Evolutionary conservation across 2,329 filamentous ascomycete genomes (phyloP).

Genomic region (Microsporum audouinii): DNA sequence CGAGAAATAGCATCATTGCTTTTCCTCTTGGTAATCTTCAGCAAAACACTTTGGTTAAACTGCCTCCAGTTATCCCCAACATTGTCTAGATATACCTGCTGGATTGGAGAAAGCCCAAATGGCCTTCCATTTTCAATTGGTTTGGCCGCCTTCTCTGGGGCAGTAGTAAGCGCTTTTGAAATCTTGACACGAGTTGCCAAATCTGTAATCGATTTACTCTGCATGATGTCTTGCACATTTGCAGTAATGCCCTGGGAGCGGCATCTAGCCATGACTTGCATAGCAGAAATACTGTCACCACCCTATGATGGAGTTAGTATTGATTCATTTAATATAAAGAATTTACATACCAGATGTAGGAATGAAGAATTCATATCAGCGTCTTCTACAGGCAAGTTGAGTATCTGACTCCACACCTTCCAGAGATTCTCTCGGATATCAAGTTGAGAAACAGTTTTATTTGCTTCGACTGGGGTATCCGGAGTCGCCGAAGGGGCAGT

Average conservation of each 20-base stretch:
- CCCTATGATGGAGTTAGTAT: constrained; percentile 13
- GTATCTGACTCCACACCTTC: constrained; percentile 17
- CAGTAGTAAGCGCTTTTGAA: background rate
- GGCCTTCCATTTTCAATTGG: constrained; percentile 7
- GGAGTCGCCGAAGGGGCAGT: background rate
- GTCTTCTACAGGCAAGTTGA: constrained; percentile 14
- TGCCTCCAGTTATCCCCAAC: constrained; percentile 13
- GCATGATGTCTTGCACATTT: constrained; percentile 16
- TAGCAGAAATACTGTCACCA: constrained; percentile 22
- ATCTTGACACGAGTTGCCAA: constrained; percentile 7
- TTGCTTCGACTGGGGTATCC: background rate
- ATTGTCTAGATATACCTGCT: constrained; percentile 17
- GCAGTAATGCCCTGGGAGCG: constrained; percentile 13
- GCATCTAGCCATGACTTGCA: constrained; percentile 18
- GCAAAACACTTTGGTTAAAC: constrained; percentile 18
- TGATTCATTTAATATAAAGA: constrained; percentile 2
- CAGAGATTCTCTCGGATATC: constrained; percentile 9
- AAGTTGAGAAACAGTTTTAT: constrained; percentile 1
- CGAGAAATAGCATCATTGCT: constrained; percentile 6
- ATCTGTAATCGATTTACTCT: constrained; percentile 11
- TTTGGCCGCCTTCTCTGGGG: background rate
- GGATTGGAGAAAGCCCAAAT: constrained; percentile 17
- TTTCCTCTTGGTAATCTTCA: constrained; percentile 8
- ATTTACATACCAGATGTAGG: constrained; percentile 18
- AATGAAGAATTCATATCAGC: constrained; percentile 21